phyloP scores from a whole-genome alignment of 768 basidiomycete genomes.

The Termitomyces sp. region DNA sequence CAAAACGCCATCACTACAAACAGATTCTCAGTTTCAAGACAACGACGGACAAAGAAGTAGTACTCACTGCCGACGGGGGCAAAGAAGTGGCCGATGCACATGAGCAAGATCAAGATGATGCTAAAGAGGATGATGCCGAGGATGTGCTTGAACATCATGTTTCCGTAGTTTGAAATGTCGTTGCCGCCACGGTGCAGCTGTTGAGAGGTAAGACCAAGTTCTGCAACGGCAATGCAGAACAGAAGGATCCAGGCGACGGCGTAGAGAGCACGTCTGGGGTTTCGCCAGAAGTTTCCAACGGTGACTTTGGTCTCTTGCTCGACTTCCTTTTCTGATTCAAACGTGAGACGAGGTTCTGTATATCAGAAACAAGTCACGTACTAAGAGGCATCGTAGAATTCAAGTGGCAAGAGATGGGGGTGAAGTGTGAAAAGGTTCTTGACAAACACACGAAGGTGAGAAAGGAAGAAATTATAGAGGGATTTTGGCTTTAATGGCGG shows the following conservation, averaged over 20 bases:
- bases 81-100: slow-evolving; percentile 16
- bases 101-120: slow-evolving; percentile 10
- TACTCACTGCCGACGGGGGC: slow-evolving; percentile 6
- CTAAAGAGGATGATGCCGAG: slow-evolving; percentile 14
- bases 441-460: no score
- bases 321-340: slow-evolving; percentile 5
- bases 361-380: background rate
- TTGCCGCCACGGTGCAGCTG: slow-evolving; percentile 15
- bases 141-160: slow-evolving; percentile 16
- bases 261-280: slow-evolving; percentile 3
- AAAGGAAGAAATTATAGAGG: no score
- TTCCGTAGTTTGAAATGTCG: slow-evolving; percentile 10
- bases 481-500: no score
- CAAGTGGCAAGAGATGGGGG: background rate
- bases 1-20: slow-evolving; percentile 12
- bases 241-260: slow-evolving; percentile 4
- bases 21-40: background rate
- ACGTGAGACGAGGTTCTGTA: background rate
- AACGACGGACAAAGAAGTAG: background rate
- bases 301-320: slow-evolving; percentile 4
- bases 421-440: no score
- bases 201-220: slow-evolving; percentile 10
- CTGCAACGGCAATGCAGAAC: background rate
- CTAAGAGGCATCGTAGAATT: background rate
- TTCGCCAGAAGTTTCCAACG: background rate